Conservation (phyloP, 2,329 filamentous ascomycete genomes). For the Pestalotiopsis sp. region DNA sequence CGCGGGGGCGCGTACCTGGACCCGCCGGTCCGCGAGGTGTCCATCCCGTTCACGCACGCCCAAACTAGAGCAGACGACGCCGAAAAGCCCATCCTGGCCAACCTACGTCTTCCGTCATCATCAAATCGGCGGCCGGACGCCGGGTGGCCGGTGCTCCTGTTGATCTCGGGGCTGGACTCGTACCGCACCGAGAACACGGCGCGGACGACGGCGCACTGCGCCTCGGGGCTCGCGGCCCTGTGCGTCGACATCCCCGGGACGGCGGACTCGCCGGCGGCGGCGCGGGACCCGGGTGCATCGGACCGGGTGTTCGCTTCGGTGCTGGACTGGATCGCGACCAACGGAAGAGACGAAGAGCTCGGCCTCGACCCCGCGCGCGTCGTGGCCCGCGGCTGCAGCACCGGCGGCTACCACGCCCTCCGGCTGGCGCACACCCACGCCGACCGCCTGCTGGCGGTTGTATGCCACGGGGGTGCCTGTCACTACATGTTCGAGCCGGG, state of each 20-base stretch:
- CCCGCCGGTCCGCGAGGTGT: slow-evolving; percentile 61
- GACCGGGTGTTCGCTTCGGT: slow-evolving; percentile 66
- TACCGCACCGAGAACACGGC: slow-evolving; percentile 65
- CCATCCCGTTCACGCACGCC: slow-evolving; percentile 59
- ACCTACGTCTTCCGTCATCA: slow-evolving; percentile 65
- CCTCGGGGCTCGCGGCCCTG: slow-evolving; percentile 63
- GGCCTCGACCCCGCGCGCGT: slow-evolving; percentile 59
- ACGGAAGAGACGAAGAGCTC: slow-evolving; percentile 26
- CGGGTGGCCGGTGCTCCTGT: slow-evolving; percentile 50
- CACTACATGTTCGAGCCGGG: slow-evolving; percentile 62
- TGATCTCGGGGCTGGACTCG: slow-evolving; percentile 64
- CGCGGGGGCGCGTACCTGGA: slow-evolving; percentile 57
- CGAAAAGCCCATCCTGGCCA: slow-evolving; percentile 47
- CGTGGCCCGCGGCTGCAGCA: slow-evolving; percentile 65
- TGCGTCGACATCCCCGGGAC: slow-evolving; percentile 68
- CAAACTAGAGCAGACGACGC: background rate
- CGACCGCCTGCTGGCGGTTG: slow-evolving; percentile 50
- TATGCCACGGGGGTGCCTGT: slow-evolving; percentile 65
- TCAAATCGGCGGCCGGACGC: slow-evolving; percentile 38
- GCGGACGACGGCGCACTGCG: slow-evolving; percentile 62
- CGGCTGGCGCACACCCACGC: slow-evolving; percentile 70
- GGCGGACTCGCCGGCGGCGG: slow-evolving; percentile 67
- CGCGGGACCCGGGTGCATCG: slow-evolving; percentile 57
- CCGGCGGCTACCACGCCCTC: slow-evolving; percentile 69
- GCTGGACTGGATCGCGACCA: slow-evolving; percentile 56